These are phyloP conservation scores for Penicillium concentricum DNA, from an alignment of 2,329 filamentous ascomycete genomes.

Conservation along the genomic window DNA sequence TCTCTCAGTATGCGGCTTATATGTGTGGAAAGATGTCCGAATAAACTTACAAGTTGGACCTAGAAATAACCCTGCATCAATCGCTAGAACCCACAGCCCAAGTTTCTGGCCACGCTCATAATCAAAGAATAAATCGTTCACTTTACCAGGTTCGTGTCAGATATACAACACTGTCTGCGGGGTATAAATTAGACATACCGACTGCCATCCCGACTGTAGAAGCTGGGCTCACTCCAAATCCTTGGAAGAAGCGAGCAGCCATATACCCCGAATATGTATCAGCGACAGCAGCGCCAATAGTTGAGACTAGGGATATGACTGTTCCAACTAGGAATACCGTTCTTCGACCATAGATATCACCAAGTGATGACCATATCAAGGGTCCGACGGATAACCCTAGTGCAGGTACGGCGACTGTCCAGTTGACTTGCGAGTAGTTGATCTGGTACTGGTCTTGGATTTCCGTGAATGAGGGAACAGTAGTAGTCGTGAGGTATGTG, in stretches of 20 bases:
- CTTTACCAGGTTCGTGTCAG: conserved; percentile 12
- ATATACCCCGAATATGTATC: conserved; percentile 52
- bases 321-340: conserved; percentile 51
- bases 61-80: conserved; percentile 53
- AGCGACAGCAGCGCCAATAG: conserved; percentile 44
- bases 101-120: conserved; percentile 56
- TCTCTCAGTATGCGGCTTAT: neutral
- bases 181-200: conserved; percentile 20
- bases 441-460: conserved; percentile 50
- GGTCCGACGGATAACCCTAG: conserved; percentile 54
- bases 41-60: conserved; percentile 46
- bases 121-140: conserved; percentile 58
- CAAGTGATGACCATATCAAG: conserved; percentile 50
- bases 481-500: conserved; percentile 59
- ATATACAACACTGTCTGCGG: neutral
- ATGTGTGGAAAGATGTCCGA: too few relatives aligned
- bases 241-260: conserved; percentile 60
- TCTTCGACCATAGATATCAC: conserved; percentile 55
- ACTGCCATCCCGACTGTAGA: conserved; percentile 57
- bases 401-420: conserved; percentile 55
- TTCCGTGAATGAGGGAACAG: conserved; percentile 54
- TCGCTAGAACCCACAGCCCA: conserved; percentile 58
- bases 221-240: conserved; percentile 55
- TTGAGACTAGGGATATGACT: conserved; percentile 43
- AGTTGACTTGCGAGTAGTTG: conserved; percentile 51